Base-by-base conservation (phyloP, 768 basidiomycete genomes). In the Pluteus cervinus region DNA sequence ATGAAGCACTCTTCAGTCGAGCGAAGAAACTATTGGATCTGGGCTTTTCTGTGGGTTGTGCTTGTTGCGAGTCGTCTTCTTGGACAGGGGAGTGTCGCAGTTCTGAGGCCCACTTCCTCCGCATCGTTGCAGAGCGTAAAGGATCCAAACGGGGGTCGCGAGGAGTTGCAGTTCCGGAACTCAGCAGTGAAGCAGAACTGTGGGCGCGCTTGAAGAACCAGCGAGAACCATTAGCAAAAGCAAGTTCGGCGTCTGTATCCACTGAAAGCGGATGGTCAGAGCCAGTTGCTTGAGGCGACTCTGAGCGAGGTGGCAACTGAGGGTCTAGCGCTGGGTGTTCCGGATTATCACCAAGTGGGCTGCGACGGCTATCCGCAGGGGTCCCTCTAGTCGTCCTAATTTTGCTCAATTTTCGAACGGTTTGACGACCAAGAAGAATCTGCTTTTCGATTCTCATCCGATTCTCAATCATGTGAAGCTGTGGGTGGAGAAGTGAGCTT, bases 401-500 rank as follows among this genome's bases (percentile, higher is more conserved):
- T 43, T 75, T 76, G 30, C 73, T 57, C 6, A 70, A 62, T 43
- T 60, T 71, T 14, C 87, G 81, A 28, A 89, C 70, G 36, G 69
- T 68, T 50, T 84, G 78, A 8, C 91, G 79, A 14, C 92, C 91
- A 8, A 81, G 63, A 26, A 80, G 66, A 33, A 96, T 87, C 48
- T 90, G 81, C 38, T 79, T 80, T 58, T 96, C 84, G n/a, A 89
- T 67, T 7, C 76, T 75, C 46, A 78, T 71, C n/a, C 94, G 74
- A 56, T 98, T 97, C 53, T 84, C 79, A 41, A 97, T 87, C 76
- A 98, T 97, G 49, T 89, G 90, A 10, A 96, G 62, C 91, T 93
- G 37, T 1, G 15, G 9, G 38, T 28, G 22, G 7, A 37, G 25
- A 16, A 33, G 17, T 32, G 15, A 10, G 32, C 8, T 6, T 14